Conservation (phyloP, 2,329 filamentous ascomycete species). For the Alternaria gansuensis region DNA sequence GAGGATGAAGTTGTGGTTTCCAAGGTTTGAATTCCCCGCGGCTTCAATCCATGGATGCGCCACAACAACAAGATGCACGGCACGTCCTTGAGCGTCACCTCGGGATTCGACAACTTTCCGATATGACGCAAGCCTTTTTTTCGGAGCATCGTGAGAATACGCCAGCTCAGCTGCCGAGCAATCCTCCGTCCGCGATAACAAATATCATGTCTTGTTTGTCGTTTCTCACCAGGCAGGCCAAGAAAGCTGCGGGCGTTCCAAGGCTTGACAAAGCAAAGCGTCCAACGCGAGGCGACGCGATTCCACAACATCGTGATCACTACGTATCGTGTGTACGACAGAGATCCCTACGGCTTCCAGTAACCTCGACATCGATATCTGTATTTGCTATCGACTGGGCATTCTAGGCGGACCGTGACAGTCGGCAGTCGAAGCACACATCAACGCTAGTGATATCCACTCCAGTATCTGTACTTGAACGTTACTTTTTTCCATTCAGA, state of each 20-base stretch:
- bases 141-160: not conserved
- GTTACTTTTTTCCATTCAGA: not conserved
- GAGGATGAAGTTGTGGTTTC: constrained; percentile 11
- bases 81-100: not conserved
- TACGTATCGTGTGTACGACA: not conserved
- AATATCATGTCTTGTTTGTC: not conserved
- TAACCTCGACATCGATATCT: not conserved
- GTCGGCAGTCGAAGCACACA: not conserved
- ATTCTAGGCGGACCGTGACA: not conserved
- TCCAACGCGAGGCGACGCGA: constrained; percentile 2
- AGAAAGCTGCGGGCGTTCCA: not conserved
- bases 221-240: not conserved
- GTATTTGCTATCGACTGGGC: constrained; percentile 7
- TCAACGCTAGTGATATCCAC: not conserved
- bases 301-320: not conserved
- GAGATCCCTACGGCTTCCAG: not conserved
- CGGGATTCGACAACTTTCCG: constrained; percentile 4
- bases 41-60: constrained; percentile 1
- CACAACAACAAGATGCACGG: constrained; percentile 8
- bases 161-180: not conserved
- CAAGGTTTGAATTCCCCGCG: constrained; percentile 3
- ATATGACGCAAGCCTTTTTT: constrained; percentile 4
- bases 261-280: constrained; percentile 3
- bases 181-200: not conserved
- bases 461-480: not conserved